Conservation (phyloP, 2,329 filamentous ascomycete genomes). For the Ophiostoma australiae region DNA sequence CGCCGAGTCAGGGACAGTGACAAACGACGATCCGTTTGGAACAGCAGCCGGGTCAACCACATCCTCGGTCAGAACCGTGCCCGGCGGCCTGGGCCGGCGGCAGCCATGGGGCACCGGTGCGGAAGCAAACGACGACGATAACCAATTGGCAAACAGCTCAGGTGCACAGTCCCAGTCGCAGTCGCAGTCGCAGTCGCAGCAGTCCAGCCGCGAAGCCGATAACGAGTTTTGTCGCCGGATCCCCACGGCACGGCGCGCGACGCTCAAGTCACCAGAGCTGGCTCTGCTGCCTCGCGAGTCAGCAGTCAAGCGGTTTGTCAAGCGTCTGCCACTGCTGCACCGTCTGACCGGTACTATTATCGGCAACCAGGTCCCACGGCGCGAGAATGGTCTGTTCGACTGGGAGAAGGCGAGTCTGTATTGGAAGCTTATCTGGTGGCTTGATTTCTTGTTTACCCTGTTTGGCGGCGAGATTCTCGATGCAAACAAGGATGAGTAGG, state of each 20-base stretch:
- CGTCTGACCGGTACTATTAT: slow-evolving; percentile 72
- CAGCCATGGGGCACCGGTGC: slow-evolving; percentile 12
- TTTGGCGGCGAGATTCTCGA: slow-evolving; percentile 56
- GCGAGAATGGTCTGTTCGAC: slow-evolving; percentile 72
- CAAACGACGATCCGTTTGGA: slow-evolving; percentile 34
- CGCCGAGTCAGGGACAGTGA: slow-evolving; percentile 53
- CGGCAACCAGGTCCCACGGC: slow-evolving; percentile 68
- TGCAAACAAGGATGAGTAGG: slow-evolving; percentile 52
- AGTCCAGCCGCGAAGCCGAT: slow-evolving; percentile 22
- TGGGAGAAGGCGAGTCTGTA: slow-evolving; percentile 62
- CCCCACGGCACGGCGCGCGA: slow-evolving; percentile 60
- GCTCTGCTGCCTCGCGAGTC: slow-evolving; percentile 66
- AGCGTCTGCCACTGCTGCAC: slow-evolving; percentile 62
- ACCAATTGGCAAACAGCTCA: neutral
- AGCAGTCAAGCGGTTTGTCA: slow-evolving; percentile 57
- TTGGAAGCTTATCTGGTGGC: slow-evolving; percentile 62
- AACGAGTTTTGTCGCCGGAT: slow-evolving; percentile 57
- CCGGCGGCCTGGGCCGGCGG: slow-evolving; percentile 24
- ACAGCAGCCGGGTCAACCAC: slow-evolving; percentile 17
- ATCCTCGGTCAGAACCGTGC: neutral
- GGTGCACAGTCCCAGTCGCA: neutral
- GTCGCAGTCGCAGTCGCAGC: too few species aligned
- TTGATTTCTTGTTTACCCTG: slow-evolving; percentile 54
- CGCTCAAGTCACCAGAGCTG: slow-evolving; percentile 63
- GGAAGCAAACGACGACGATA: neutral